A percentile compares a stretch with the other conserved stretches of the same genome.
Conservation (phyloP, 2,329 filamentous ascomycete species). For the Mariannaea sp. region DNA sequence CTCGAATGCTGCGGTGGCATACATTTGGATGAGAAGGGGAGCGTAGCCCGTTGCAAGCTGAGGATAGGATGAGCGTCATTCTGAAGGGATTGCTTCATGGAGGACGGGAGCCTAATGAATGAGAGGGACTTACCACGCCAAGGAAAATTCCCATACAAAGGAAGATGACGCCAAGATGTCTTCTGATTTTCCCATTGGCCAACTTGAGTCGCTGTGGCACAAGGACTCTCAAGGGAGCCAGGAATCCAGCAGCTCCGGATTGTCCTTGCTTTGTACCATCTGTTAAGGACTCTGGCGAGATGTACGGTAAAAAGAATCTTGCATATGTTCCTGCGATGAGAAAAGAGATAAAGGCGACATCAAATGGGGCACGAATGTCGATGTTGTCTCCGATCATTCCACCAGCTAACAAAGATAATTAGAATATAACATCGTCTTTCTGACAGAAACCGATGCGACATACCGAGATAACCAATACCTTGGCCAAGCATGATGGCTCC, state of each 20-base stretch:
- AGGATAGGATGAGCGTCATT: neutral
- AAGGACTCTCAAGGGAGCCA: slow-evolving; percentile 67
- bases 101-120: too few relatives aligned
- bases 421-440: slow-evolving; percentile 8
- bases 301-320: slow-evolving; percentile 52
- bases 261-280: slow-evolving; percentile 39
- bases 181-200: slow-evolving; percentile 53
- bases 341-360: slow-evolving; percentile 64
- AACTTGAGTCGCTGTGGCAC: slow-evolving; percentile 60
- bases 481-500: slow-evolving; percentile 71
- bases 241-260: slow-evolving; percentile 55
- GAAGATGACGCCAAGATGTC: slow-evolving; percentile 66
- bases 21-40: slow-evolving; percentile 64
- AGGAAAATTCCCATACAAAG: slow-evolving; percentile 69
- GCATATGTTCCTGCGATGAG: slow-evolving; percentile 50
- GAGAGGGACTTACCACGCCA: slow-evolving; percentile 56
- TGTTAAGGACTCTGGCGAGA: slow-evolving; percentile 50
- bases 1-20: slow-evolving; percentile 59
- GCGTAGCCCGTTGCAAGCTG: slow-evolving; percentile 70
- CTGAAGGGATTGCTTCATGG: neutral
- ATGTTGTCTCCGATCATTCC: slow-evolving; percentile 67
- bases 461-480: slow-evolving; percentile 64
- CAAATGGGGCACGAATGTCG: slow-evolving; percentile 68
- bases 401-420: slow-evolving; percentile 50
- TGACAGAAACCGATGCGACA: neutral